Percentiles rank a stretch among this genome's conserved stretches.
phyloP scores from a whole-genome alignment of 1,284 basidiomycete genomes.

The Anthracocystis walkeri region DNA sequence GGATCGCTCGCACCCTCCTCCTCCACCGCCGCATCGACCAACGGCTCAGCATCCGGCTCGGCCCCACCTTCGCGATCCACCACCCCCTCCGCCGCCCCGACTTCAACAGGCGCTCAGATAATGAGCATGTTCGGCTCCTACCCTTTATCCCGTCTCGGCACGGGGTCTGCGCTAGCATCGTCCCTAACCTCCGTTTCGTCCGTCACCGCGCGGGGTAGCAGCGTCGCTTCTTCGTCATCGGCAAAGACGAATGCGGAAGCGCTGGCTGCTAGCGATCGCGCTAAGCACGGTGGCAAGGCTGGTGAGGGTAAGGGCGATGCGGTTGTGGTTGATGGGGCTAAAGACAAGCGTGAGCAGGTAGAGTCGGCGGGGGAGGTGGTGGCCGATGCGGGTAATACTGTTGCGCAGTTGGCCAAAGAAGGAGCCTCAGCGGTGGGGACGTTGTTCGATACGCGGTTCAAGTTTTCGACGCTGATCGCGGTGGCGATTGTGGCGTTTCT shows the following conservation, averaged over 20 bases:
- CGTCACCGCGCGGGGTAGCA: slow-evolving; percentile 51
- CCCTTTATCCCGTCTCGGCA: slow-evolving; percentile 57
- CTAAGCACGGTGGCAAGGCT: slow-evolving; percentile 26
- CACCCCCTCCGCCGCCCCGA: slow-evolving; percentile 34
- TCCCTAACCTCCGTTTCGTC: slow-evolving; percentile 56
- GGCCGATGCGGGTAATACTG: slow-evolving; percentile 26
- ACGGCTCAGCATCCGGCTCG: slow-evolving; percentile 37
- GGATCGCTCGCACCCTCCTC: slow-evolving; percentile 13
- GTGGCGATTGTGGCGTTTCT: slow-evolving; percentile 88
- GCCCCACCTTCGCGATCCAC: slow-evolving; percentile 35
- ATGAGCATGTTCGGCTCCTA: slow-evolving; percentile 62
- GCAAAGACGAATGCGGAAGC: slow-evolving; percentile 47
- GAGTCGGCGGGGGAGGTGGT: neutral
- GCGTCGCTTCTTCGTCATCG: slow-evolving; percentile 32
- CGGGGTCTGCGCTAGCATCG: slow-evolving; percentile 35
- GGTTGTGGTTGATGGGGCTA: too few relatives aligned
- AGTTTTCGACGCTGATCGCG: slow-evolving; percentile 73
- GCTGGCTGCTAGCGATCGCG: slow-evolving; percentile 32
- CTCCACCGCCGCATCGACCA: slow-evolving; percentile 14
- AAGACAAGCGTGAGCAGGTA: neutral
- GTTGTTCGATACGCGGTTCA: slow-evolving; percentile 23
- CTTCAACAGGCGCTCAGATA: slow-evolving; percentile 45
- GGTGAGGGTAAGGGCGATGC: slow-evolving; percentile 16
- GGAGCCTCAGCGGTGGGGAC: slow-evolving; percentile 10
- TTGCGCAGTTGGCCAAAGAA: slow-evolving; percentile 23